phyloP scores from a whole-genome alignment of 163 green algal species.

The Prototheca wickerhamii region DNA sequence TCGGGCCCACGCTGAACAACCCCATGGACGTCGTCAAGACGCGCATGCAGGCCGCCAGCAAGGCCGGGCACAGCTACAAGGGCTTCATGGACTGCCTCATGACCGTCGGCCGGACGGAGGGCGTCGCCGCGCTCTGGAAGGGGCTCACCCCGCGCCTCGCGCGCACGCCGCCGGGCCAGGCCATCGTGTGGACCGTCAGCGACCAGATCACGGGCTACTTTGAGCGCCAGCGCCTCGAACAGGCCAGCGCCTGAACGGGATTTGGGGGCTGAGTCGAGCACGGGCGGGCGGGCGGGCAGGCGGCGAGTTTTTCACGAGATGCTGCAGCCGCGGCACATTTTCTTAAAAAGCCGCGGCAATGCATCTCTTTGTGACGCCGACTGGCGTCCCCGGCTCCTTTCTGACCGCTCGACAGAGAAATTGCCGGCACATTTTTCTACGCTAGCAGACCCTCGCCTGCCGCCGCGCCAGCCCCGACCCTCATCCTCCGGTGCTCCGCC shows the following conservation, averaged over 20 bases:
- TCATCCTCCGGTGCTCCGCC: no score
- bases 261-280: no score
- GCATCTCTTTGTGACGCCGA: no score
- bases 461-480: no score
- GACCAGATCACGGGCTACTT: slow-evolving; percentile 74
- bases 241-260: not conserved
- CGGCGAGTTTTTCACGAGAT: no score
- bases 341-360: no score
- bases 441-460: no score
- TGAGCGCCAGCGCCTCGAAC: slow-evolving; percentile 12
- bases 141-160: slow-evolving; percentile 82
- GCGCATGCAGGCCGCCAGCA: slow-evolving; percentile 18
- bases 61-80: slow-evolving; percentile 38
- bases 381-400: no score
- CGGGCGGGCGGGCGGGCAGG: no score
- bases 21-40: slow-evolving; percentile 91
- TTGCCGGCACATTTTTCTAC: no score
- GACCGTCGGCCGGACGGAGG: slow-evolving; percentile 73
- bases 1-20: slow-evolving; percentile 70
- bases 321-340: no score
- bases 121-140: slow-evolving; percentile 73
- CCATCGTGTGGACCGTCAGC: slow-evolving; percentile 84
- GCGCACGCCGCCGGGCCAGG: slow-evolving; percentile 87
- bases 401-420: no score
- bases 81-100: slow-evolving; percentile 76